phyloP scores from a whole-genome alignment of 1,284 basidiomycete species.

The Blastosporella zonata region DNA sequence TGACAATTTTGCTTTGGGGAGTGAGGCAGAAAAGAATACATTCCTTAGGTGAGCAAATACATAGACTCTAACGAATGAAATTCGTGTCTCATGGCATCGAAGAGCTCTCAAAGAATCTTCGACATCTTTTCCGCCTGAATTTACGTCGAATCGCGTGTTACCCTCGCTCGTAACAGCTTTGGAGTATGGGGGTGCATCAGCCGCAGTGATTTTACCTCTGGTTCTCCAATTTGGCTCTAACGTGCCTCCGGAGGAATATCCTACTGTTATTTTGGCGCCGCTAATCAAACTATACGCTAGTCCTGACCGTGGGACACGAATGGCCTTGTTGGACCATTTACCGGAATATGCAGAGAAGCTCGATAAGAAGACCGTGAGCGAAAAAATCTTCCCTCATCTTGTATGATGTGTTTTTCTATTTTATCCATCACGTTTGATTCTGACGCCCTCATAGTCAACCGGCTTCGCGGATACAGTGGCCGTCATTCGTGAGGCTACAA shows the following conservation, averaged over 20 bases:
- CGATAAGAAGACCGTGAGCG: conserved; percentile 80
- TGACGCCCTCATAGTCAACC: conserved; percentile 61
- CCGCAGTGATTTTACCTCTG: conserved; percentile 77
- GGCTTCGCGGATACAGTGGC: conserved; percentile 95
- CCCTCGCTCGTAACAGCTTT: conserved; percentile 85
- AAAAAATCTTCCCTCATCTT: conserved; percentile 92
- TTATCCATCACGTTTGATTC: conserved; percentile 2
- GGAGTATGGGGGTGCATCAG: conserved; percentile 81
- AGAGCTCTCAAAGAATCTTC: conserved; percentile 81
- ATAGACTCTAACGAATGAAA: neutral
- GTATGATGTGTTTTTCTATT: conserved; percentile 35
- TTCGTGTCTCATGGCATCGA: neutral
- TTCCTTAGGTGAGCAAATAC: conserved; percentile 61
- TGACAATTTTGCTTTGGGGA: conserved; percentile 83
- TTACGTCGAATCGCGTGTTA: conserved; percentile 82
- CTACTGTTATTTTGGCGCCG: conserved; percentile 68
- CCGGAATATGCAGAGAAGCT: conserved; percentile 84
- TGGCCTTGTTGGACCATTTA: conserved; percentile 89
- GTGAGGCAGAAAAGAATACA: conserved; percentile 76
- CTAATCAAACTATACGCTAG: conserved; percentile 83
- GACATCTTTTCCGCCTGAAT: conserved; percentile 82
- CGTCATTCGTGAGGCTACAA: conserved; percentile 91
- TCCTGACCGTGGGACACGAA: conserved; percentile 89
- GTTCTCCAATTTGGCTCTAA: conserved; percentile 79
- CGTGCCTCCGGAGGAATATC: conserved; percentile 72